These are phyloP conservation scores for Colletotrichum salicis DNA, from an alignment of 2,329 filamentous ascomycete species.

Conservation along the genomic window DNA sequence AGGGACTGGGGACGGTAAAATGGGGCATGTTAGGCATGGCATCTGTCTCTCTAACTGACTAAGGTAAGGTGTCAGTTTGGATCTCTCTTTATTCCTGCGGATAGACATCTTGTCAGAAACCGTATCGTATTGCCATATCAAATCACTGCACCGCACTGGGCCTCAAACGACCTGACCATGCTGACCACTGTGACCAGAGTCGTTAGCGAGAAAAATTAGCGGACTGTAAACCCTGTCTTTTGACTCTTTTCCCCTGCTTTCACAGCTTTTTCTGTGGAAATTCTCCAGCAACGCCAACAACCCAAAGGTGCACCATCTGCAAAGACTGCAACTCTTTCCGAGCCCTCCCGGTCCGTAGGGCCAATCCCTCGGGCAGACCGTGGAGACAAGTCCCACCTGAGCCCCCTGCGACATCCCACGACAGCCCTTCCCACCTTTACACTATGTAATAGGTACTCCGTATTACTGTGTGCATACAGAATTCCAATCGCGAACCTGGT, in stretches of 20 bases:
- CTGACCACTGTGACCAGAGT: no score
- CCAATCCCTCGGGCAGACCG: not conserved
- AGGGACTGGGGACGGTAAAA: not conserved
- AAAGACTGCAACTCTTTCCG: not conserved
- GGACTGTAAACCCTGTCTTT: not conserved
- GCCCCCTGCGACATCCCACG: not conserved
- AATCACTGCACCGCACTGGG: not conserved
- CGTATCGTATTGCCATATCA: not conserved
- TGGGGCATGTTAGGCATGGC: not conserved
- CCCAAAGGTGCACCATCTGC: not conserved
- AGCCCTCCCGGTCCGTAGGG: conserved; percentile 12
- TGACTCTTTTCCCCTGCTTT: not conserved
- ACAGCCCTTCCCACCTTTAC: not conserved
- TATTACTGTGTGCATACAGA: no score
- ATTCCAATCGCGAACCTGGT: conserved; percentile 13
- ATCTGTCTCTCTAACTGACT: not conserved
- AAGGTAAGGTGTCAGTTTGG: not conserved
- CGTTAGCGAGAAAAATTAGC: not conserved
- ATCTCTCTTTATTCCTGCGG: not conserved
- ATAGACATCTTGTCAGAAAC: not conserved
- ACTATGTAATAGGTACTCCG: not conserved
- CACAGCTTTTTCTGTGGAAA: conserved; percentile 18
- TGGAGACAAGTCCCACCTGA: not conserved
- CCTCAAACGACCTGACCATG: no score
- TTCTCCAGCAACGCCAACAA: conserved; percentile 1